These are phyloP conservation scores for Porphyrellus cyaneotinctus DNA, from an alignment of 768 basidiomycete species.

Conservation along the genomic window DNA sequence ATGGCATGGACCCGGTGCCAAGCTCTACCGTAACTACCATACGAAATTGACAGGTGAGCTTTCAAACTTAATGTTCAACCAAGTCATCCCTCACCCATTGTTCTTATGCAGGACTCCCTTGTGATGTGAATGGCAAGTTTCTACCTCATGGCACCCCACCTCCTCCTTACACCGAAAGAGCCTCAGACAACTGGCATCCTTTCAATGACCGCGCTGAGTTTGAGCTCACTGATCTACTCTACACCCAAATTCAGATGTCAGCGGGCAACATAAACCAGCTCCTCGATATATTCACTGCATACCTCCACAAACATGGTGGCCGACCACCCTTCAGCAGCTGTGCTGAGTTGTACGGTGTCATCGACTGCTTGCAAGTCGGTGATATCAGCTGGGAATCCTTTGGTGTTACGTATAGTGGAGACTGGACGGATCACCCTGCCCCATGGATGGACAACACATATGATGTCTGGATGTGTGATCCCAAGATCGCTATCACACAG, in stretches of 20 bases:
- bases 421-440: background rate
- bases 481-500: background rate
- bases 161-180: background rate
- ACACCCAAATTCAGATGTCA: background rate
- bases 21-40: constrained; percentile 9
- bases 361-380: background rate
- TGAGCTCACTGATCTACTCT: background rate
- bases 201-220: background rate
- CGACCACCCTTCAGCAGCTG: background rate
- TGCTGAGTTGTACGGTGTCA: background rate
- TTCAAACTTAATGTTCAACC: background rate
- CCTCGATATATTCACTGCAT: background rate
- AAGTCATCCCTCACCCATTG: too few species aligned
- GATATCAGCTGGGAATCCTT: background rate
- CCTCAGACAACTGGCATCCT: background rate
- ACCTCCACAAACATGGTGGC: background rate
- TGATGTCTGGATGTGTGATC: background rate
- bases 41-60: background rate
- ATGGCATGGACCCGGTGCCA: background rate
- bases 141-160: background rate
- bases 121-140: background rate
- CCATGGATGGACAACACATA: background rate
- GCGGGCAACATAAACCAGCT: background rate
- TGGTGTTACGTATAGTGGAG: background rate
- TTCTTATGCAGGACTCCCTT: background rate